phyloP scores from a whole-genome alignment of 2,329 filamentous ascomycete genomes.

The Cytospora chrysosperma region DNA sequence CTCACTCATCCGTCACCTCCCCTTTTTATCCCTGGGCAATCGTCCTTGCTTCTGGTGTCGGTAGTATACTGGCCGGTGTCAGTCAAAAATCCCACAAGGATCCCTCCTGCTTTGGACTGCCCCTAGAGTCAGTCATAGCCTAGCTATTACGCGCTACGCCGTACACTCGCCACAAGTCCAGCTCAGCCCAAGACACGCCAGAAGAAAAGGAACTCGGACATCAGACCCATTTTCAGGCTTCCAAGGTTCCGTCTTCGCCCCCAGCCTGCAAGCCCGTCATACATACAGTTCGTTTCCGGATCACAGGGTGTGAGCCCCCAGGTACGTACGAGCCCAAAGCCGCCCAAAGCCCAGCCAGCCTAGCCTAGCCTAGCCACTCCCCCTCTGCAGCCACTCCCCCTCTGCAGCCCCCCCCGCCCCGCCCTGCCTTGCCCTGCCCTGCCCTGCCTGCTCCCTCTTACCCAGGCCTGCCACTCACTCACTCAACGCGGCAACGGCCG shows the following conservation, averaged over 20 bases:
- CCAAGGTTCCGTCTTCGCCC: constrained; percentile 25
- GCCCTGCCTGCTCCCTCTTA: constrained; percentile 2
- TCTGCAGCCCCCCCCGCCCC: background rate
- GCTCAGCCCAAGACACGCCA: constrained; percentile 30
- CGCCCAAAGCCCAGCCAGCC: constrained; percentile 6
- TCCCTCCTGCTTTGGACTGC: constrained; percentile 24
- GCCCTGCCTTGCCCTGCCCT: background rate
- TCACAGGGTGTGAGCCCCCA: constrained; percentile 4
- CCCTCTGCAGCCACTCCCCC: constrained; percentile 9
- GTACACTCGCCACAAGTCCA: constrained; percentile 12
- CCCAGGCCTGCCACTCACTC: constrained; percentile 9
- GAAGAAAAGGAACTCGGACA: background rate
- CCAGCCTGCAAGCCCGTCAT: constrained; percentile 28
- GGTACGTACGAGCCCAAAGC: constrained; percentile 8
- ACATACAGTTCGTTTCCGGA: constrained; percentile 28
- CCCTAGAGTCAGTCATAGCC: constrained; percentile 15
- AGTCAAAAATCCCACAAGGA: constrained; percentile 18
- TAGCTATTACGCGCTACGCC: constrained; percentile 10
- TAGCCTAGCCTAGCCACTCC: constrained; percentile 18
- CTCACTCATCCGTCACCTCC: constrained; percentile 9
- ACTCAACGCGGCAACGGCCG: constrained; percentile 22
- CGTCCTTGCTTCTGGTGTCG: too few species aligned
- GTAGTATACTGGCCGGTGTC: constrained; percentile 9
- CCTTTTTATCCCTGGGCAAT: constrained; percentile 2
- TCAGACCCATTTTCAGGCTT: constrained; percentile 34